Evolutionary conservation across 1,284 basidiomycete genomes (phyloP), one percentile per base, ranked within the genome.

Genomic region (Athelia psychrophila): DNA sequence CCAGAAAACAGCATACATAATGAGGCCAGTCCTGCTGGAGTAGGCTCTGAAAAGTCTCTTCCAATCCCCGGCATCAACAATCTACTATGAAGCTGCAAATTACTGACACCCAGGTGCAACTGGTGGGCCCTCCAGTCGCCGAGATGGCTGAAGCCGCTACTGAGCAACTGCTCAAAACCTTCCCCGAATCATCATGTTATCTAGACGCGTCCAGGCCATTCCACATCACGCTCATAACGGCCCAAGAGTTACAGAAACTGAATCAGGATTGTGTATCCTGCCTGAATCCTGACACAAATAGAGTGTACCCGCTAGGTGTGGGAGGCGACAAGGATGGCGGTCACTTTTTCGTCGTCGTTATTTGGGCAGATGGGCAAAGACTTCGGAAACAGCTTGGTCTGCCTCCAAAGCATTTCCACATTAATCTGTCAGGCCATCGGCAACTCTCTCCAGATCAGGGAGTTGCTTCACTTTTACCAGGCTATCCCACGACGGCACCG

Each of bases 291-390:
- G 67, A 71, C 54, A 61, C 63, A 3, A 59, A 50, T 5, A 60
- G 68, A 35, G 48, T 76, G 13, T 67, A 68, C 51, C 49, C 64
- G 32, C 58, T 69, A 16, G 78, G 78, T 3, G 52, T 78, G 8
- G 78, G 78, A 13, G 74, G 72, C 23, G 64, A 64, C 48, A 49
- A 55, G 4, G 52, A 60, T n/a, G 47, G 58, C 24, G 65, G 66
- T 1, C 68, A 77, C 1, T 68, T 71, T 53, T 83, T 77, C 59
- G 68, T 78, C 13, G 74, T 80, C 9, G 65, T 81, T n/a, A 67
- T 83, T 2, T 83, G 81, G 79, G 78, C 77, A 40, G 72, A 74
- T 12, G 80, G 76, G 4, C 78, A 84, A 55, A 67, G 68, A 20
- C 60, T 77, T 30, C 74, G 82, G 1, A 78, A 74, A 57, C 66